phyloP scores from a whole-genome alignment of 371 early-diverging fungal genomes.

The Entomophthora muscae region DNA sequence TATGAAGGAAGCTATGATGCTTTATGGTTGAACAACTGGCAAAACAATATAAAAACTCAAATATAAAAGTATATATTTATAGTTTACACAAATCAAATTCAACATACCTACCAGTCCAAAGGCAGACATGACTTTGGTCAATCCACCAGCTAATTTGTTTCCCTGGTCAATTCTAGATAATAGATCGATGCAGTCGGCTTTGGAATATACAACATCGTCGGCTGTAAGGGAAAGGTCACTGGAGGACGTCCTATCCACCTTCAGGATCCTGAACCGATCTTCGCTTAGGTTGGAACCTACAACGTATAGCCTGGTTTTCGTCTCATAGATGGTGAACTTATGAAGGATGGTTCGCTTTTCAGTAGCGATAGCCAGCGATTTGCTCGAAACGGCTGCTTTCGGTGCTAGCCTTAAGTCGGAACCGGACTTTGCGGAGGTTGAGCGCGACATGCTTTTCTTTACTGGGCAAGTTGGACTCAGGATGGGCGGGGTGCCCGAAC shows the following conservation, averaged over 20 bases:
- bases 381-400: too few species aligned
- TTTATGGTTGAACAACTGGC: too few species aligned
- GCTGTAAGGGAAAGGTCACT: constrained; percentile 36
- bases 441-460: too few species aligned
- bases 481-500: too few species aligned
- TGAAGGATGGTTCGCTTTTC: background rate
- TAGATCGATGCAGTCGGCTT: constrained; percentile 48
- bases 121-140: constrained; percentile 41
- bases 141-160: constrained; percentile 55
- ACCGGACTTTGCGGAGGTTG: too few species aligned
- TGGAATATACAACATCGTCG: constrained; percentile 51
- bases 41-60: background rate
- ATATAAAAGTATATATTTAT: background rate
- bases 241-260: constrained; percentile 58
- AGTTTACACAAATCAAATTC: too few species aligned
- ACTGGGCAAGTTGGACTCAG: too few species aligned
- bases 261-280: constrained; percentile 58
- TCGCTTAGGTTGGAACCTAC: constrained; percentile 66
- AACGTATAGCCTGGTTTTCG: constrained; percentile 59
- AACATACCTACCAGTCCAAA: constrained; percentile 45
- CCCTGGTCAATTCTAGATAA: constrained; percentile 67
- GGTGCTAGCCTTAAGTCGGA: too few species aligned
- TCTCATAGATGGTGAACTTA: constrained; percentile 64
- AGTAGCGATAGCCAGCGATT: too few species aligned
- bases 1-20: too few species aligned